Base-by-base conservation (phyloP, 768 basidiomycete genomes). In the Neoboletus brunneissimus region DNA sequence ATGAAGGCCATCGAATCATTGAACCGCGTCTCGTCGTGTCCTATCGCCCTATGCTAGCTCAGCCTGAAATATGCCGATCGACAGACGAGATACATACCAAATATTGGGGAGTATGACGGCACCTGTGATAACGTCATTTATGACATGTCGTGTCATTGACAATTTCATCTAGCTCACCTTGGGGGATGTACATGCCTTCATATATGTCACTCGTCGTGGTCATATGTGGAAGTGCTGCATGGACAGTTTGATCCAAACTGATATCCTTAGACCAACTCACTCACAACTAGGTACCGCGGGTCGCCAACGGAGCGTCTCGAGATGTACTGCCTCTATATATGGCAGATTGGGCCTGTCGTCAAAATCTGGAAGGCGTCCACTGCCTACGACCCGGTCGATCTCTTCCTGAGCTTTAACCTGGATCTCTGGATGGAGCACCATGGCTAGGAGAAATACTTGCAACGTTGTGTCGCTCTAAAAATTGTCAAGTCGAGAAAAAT, bases 1-100 rank as follows among this genome's bases (percentile, higher is more conserved):
- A 76, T 74, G 70, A 85, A 85, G 8, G 61, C 60, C 54, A 75
- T 75, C 5, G 85, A 78, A 35, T 85, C 75, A 7, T 78, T 76
- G 67, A 83, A 87, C 40, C 74, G 69, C 4, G 61, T 66, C 50
- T 77, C 76, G 62, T 86, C 80, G 54, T 82, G 84, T 15, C 78
- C 72, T 34, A 79, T 77, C 11, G 71, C 75, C 77, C 78, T 81
- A 31, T 13, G 3, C 23, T 6, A 23, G 20, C 3, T 70, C 35
- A 61, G 38, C 32, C 16, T 15, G 29, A 45, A 42, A 31, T 25
- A 9, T 18, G 15, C n/a, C 15, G 3, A 8, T 1, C 16, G 12
- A 34, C 16, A 34, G 8, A 48, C n/a, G 13, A 35, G 47, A 47
- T n/a, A 6, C 60, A 13, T 48, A 70, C 69, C 69, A 70, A 4